Conservation (phyloP, 768 basidiomycete genomes). For the Postia placenta region DNA sequence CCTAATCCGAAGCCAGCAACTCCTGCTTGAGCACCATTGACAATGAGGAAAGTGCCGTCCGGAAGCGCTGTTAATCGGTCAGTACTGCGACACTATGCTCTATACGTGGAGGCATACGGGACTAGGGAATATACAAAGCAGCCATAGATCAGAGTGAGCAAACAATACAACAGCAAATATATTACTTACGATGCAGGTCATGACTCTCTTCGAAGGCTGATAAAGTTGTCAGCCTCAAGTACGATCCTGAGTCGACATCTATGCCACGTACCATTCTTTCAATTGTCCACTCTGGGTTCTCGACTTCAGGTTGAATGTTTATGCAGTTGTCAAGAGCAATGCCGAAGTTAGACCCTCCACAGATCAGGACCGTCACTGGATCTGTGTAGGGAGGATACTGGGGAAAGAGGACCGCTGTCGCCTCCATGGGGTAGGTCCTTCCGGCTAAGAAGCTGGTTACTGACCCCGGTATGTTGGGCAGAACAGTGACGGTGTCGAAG, state of each 20-base stretch:
- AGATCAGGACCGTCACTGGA: conserved; percentile 62
- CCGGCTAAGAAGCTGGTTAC: conserved; percentile 70
- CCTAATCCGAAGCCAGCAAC: conserved; percentile 71
- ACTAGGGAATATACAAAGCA: not conserved
- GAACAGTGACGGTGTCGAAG: conserved; percentile 49
- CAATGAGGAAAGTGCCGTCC: conserved; percentile 69
- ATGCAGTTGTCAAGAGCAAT: conserved; percentile 66
- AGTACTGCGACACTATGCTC: not conserved
- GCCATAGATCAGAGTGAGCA: not conserved
- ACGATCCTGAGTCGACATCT: not conserved
- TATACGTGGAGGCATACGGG: too few species aligned
- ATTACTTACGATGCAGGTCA: conserved; percentile 57
- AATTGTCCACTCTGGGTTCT: conserved; percentile 58
- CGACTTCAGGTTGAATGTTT: conserved; percentile 56
- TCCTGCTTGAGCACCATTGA: conserved; percentile 69
- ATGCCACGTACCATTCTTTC: conserved; percentile 74
- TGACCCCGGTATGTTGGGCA: conserved; percentile 72
- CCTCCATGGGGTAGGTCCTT: conserved; percentile 75
- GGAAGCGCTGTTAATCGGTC: conserved; percentile 43
- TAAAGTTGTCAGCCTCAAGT: not conserved
- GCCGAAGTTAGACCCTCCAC: conserved; percentile 67
- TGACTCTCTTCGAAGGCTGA: conserved; percentile 67
- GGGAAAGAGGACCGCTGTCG: conserved; percentile 63
- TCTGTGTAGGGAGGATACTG: conserved; percentile 69
- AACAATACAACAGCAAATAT: not conserved